Evolutionary conservation across 2,329 filamentous ascomycete species (phyloP).

Genomic region (Diplodia sapinea): DNA sequence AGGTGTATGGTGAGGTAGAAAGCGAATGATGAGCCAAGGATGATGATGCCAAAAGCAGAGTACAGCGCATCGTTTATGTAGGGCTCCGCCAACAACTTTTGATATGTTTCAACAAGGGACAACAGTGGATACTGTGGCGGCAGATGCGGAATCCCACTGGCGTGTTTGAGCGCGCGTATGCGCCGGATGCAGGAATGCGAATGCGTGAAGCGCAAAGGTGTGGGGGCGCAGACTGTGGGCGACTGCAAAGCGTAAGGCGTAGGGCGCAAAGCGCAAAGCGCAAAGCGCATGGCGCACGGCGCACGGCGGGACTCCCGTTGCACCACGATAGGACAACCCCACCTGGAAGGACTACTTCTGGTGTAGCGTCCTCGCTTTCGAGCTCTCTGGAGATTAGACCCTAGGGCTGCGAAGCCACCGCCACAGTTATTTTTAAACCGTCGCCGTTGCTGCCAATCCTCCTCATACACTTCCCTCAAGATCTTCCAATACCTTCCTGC

Average conservation of each 20-base stretch:
- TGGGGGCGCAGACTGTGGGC: background rate
- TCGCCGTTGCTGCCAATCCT: too few relatives aligned
- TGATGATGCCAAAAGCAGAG: background rate
- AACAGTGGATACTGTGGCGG: background rate
- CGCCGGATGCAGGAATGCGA: background rate
- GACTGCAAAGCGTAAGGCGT: slow-evolving; percentile 9
- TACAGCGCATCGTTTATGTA: background rate
- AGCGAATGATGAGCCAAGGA: background rate
- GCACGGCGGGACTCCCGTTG: too few relatives aligned
- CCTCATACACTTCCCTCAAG: too few relatives aligned
- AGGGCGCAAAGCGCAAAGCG: slow-evolving; percentile 15
- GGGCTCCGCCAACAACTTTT: background rate
- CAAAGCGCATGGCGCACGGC: background rate
- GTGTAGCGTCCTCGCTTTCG: too few relatives aligned
- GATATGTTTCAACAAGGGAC: background rate
- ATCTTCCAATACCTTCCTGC: too few relatives aligned
- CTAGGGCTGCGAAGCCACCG: too few relatives aligned
- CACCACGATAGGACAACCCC: too few relatives aligned
- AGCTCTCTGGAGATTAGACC: too few relatives aligned
- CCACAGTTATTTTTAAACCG: too few relatives aligned
- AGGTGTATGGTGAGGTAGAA: background rate
- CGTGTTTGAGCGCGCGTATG: background rate
- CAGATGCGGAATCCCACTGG: background rate
- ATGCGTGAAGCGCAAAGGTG: background rate
- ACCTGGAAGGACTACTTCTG: too few relatives aligned